Base-by-base conservation (phyloP, 805 yeast species). In the Helenozyma rhizophorensis region DNA sequence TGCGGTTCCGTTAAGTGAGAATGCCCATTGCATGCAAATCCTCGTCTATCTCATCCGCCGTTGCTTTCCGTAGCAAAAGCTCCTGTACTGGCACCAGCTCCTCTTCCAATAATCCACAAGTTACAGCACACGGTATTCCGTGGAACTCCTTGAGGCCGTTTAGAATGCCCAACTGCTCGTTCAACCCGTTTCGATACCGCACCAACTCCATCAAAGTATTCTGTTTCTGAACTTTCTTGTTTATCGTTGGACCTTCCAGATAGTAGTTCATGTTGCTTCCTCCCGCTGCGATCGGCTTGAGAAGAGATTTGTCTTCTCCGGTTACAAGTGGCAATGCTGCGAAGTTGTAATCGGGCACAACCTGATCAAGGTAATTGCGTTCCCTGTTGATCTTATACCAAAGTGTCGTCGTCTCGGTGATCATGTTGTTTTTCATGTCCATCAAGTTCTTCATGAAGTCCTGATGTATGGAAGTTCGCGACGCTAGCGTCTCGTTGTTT, bases 311-410 rank as follows among this genome's bases (percentile, higher is more conserved):
- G 10, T 21, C 23, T 9, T 29, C 32, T 5, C 39, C 30, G 7
- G 16, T 19, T 6, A 53, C 40, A 38, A 40, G 47, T 6, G 72
- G 72, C n/a, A 65, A 43, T 4, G 71, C 71, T 6, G 56, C 26
- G 38, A 48, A 74, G 37, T 64, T 76, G 72, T 46, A 76, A 56
- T 72, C 74, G 5, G 78, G 65, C 13, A 74, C 78, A 31, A 77
- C 48, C 42, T 74, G 72, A 54, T 87, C 96, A 76, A 86, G 72
- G 27, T 78, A 78, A 42, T 94, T 72, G 48, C 97, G 72, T 55
- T 93, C 97, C 49, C 81, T 78, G 58, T 88, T 89, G 50, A 89
- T 83, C 45, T 83, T 81, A 63, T 90, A 90, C 97, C 97, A 93
- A 42, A 77, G 72, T 25, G 82, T 74, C 5, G 97, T 89, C 4